Evolutionary conservation across 176 grass and related monocot genomes (phyloP), one percentile per base, ranked within the genome.

Genomic region (Carex kokanica): DNA sequence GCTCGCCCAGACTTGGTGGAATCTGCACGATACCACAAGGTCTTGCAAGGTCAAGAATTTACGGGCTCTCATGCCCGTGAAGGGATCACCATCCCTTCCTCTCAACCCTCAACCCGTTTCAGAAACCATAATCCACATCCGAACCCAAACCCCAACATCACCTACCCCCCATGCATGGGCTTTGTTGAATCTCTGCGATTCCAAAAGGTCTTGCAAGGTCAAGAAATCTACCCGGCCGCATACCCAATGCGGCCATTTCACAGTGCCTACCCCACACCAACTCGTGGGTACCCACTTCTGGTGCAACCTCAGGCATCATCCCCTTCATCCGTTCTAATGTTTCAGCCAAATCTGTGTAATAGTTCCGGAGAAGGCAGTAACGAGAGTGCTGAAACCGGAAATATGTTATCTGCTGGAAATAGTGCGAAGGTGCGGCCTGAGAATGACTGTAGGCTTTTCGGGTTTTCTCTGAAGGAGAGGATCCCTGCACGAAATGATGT

Each of bases 1-100:
- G 86, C 57, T 82, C 74, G 23, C 84, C 69, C 81, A 1, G 91
- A 86, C 86, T 81, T 90, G 2, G 80, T 90, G 96, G 88, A 89
- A 89, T 78, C 82, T 52, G 83, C 81, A 89, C 78, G 31, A 66
- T 93, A 89, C 89, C 88, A 88, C 84, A 84, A 89, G 96, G 96
- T 98, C 96, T 99, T 99, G 96, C 96, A 95, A 99, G 93, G 96
- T 99, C 96, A 99, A 99, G 96, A 99, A 99, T 92, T 95, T 74
- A 83, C 63, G 92, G 78, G 81, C 74, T 72, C 90, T 85, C 78
- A 80, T 81, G 83, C 87, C 71, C 88, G 74, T 49, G 81, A 81
- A 81, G 83, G 73, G 73, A 81, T 81, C 32, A 54, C 60, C 40
- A 1, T 62, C 80, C 60, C 80, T 82, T 65, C 58, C 6, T 63